Evolutionary conservation across 768 basidiomycete species (phyloP), one percentile per base, ranked within the genome.

Genomic region (Cystobasidium onofrii): DNA sequence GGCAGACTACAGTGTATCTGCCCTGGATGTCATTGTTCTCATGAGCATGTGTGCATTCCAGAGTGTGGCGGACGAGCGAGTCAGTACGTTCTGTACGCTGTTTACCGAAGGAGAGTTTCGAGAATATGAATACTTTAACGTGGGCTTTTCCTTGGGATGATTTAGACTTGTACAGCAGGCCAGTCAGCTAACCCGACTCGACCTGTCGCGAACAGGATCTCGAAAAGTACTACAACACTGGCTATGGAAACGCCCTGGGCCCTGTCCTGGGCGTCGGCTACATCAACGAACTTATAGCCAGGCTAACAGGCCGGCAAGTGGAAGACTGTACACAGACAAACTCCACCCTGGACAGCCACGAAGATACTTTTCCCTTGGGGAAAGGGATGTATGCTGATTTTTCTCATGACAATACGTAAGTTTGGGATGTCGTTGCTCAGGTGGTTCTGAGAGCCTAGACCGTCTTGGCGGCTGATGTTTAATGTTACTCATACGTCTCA

Each of bases 231-330:
- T 91, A 92, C 80, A 83, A 84, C 34, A 43, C 75, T 76, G 60
- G 74, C 23, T 85, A 90, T 74, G 90, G 90, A 1, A 86, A 75
- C 44, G 55, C 80, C 1, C 83, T 92, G 0, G 90, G 91, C 1
- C 87, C 83, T 3, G 86, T 91, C 7, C 90, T 90, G 79, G 90
- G 91, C 36, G 88, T 92, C 1, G 92, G 92, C 6, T 95, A 90
- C 79, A 84, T 90, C 78, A 92, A 92, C 79, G 92, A 94, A 81
- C 85, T 95, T n/a, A 80, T 94, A 25, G 90, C 90, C 0, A 86
- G 93, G 13, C 84, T 95, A 52, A 90, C 88, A 0, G 84, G 84
- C 3, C 13, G 18, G 2, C 71, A 44, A 17, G 74, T 70, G 18
- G 4, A 36, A 18, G 77, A 76, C 57, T 33, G 64, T 18, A 75